phyloP scores from a whole-genome alignment of 139 green algal species.

The Auxenochlorella pyrenoidosa region DNA sequence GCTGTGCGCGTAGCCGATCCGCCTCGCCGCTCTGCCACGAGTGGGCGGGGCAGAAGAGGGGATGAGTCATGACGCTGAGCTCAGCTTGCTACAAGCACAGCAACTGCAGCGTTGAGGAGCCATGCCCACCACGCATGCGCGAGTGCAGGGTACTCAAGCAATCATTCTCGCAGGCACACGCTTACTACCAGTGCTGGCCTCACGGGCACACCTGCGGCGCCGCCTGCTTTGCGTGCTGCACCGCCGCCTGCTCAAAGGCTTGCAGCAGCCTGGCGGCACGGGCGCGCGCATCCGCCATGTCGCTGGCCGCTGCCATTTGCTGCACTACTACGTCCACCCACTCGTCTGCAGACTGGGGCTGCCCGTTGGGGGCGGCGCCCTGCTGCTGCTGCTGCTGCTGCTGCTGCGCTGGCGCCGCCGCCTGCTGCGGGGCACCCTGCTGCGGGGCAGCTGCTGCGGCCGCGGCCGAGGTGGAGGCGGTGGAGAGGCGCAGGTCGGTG shows the following conservation, averaged over 20 bases:
- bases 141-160: background rate
- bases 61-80: no score
- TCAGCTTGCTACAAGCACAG: background rate
- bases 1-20: constrained; percentile 15
- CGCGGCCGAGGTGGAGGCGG: background rate
- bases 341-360: constrained; percentile 52
- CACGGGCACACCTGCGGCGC: background rate
- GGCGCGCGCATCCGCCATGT: constrained; percentile 70
- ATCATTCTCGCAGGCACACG: background rate
- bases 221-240: constrained; percentile 27
- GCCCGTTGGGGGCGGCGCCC: background rate
- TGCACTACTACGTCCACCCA: constrained; percentile 82
- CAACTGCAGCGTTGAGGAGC: background rate
- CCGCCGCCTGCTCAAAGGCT: constrained; percentile 77
- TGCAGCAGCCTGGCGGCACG: constrained; percentile 70
- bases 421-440: background rate
- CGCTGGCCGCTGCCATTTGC: constrained; percentile 75
- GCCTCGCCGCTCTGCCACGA: background rate
- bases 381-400: constrained; percentile 12
- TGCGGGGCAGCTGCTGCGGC: background rate
- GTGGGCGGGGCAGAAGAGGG: background rate
- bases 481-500: constrained; percentile 65
- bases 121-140: background rate
- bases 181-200: no score
- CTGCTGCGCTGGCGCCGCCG: background rate